phyloP scores from a whole-genome alignment of 495 filamentous ascomycete species.

The Lophium mytilinum region DNA sequence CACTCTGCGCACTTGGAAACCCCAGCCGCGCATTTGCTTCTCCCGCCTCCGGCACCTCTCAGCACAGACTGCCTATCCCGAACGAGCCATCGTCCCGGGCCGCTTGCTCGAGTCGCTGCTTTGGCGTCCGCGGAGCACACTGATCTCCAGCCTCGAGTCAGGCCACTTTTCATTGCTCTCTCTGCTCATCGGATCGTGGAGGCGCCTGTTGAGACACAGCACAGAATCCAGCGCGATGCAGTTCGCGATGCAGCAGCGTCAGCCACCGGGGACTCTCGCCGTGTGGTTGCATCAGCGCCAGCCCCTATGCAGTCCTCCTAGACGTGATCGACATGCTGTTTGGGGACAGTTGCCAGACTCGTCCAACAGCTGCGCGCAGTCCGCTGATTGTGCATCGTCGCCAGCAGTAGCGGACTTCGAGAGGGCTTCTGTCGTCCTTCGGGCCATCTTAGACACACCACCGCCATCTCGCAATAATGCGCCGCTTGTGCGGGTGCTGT shows the following conservation, averaged over 20 bases:
- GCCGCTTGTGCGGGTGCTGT: no score
- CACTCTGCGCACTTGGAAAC: no score
- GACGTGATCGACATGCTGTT: not conserved
- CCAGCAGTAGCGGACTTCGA: not conserved
- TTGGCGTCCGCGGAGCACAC: not conserved
- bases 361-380: not conserved
- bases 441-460: no score
- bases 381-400: not conserved
- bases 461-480: no score
- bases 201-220: not conserved
- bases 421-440: not conserved
- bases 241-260: not conserved
- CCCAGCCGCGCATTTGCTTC: no score
- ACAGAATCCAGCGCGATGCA: not conserved
- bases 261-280: not conserved
- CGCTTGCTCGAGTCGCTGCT: no score
- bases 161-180: not conserved
- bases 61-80: no score
- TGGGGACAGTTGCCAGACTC: not conserved
- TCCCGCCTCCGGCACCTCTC: no score
- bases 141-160: not conserved
- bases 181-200: not conserved
- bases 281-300: not conserved
- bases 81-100: no score
- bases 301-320: no score